Evolutionary conservation across 1,284 basidiomycete species (phyloP), one percentile per base, ranked within the genome.

Genomic region (Peniophora sp.): DNA sequence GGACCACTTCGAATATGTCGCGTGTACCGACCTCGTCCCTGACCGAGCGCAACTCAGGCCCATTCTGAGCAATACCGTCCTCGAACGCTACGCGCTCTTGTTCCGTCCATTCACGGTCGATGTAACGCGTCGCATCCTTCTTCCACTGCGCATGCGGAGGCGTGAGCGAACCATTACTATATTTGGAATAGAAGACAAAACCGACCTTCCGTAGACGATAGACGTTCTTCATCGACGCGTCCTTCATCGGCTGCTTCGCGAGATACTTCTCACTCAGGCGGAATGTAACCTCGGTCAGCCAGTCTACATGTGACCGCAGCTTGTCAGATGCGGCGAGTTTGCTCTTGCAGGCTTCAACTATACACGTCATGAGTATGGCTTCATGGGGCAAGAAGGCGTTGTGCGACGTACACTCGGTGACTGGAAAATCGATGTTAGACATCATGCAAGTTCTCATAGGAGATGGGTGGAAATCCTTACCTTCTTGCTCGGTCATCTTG

Each of bases 61-160:
- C 85, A 60, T 88, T 79, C 22, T 74, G 70, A 44, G 70, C 60
- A 52, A 93, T 86, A 1, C 78, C 86, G 55, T 85, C 81, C 59
- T 92, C 88, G 63, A 93, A 92, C 3, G 80, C 79, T 24, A 77
- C 75, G 12, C 79, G 67, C 59, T 94, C 92, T 52, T 87, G 81
- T 17, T 71, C 68, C 1, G 73, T 77, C 86, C 89, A 92, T 49
- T 83, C 79, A 56, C 75, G 78, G 63, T 90, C 87, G 1, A 74
- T 80, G 59, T 78, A 86, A 27, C 75, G 69, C 2, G 73, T 78
- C 56, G 89, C 83, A n/a, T 74, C 64, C 55, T 79, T 81, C 70
- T 83, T 85, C 82, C 87, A 91, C 84, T 92, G 58, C 3, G 22
- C 32, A 47, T 45, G 51, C 41, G 51, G 35, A 43, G 50, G n/a